Percentiles rank a stretch among this genome's conserved stretches.
Conservation (phyloP, 2,329 filamentous ascomycete species). For the Monosporascus sp. region DNA sequence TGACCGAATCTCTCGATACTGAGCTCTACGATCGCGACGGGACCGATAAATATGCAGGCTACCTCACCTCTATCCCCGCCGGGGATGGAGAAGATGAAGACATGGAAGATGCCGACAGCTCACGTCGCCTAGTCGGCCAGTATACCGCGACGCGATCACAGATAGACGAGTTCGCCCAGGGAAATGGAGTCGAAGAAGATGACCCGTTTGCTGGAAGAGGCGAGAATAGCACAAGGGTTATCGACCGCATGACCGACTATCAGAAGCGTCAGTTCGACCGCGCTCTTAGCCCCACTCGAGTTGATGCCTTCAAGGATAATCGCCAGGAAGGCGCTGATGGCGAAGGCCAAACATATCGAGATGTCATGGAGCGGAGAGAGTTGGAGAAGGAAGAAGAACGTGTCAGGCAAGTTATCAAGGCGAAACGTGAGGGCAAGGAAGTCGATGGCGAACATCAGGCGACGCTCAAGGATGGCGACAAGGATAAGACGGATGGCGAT, state of each 20-base stretch:
- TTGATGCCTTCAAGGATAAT: slow-evolving; percentile 78
- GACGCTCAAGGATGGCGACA: slow-evolving; percentile 67
- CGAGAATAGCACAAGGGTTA: slow-evolving; percentile 86
- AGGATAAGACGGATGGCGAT: slow-evolving; percentile 67
- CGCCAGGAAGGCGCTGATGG: slow-evolving; percentile 59
- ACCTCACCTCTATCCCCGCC: slow-evolving; percentile 81
- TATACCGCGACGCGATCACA: slow-evolving; percentile 91
- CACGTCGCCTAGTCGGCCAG: slow-evolving; percentile 80
- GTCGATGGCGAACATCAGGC: slow-evolving; percentile 60
- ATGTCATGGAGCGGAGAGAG: slow-evolving; percentile 86
- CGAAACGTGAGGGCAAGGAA: slow-evolving; percentile 58
- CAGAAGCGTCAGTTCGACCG: slow-evolving; percentile 93
- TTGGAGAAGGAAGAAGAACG: slow-evolving; percentile 90
- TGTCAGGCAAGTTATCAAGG: slow-evolving; percentile 72
- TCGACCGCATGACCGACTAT: slow-evolving; percentile 92
- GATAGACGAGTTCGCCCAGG: slow-evolving; percentile 88
- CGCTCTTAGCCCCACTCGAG: slow-evolving; percentile 76
- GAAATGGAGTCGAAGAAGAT: slow-evolving; percentile 81
- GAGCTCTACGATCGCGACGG: slow-evolving; percentile 78
- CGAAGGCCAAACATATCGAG: slow-evolving; percentile 77
- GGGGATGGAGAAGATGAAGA: slow-evolving; percentile 74
- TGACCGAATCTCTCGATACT: slow-evolving; percentile 85
- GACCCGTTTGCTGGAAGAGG: slow-evolving; percentile 76
- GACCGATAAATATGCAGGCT: slow-evolving; percentile 78
- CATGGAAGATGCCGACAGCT: slow-evolving; percentile 67